Evolutionary conservation across 768 basidiomycete genomes (phyloP), one percentile per base, ranked within the genome.

Genomic region (Calocera viscosa): DNA sequence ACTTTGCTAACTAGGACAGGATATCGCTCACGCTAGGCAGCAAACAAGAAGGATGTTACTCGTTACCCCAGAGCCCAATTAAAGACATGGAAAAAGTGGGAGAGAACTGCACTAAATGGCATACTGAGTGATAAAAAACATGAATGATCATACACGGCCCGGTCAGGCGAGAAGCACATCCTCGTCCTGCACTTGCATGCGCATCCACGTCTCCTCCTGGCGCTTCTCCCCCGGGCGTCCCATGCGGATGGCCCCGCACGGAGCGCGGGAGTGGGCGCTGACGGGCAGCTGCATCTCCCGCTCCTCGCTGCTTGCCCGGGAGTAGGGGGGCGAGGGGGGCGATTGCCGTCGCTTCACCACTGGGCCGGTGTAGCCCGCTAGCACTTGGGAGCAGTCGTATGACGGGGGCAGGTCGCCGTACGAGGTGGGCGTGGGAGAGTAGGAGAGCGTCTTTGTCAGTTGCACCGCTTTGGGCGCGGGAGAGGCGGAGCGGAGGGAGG

Each of bases 301-400:
- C 22, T 60, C 53, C 53, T 60, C 53, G 53, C 26, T 28, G 53
- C 53, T 60, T 32, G 53, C 53, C 2, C 53, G 53, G 5, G 53
- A 60, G 24, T 28, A 7, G 53, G 53, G 53, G 7, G 53, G 43
- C 8, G 26, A 60, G 53, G 53, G 30, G 53, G 14, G 14, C 14
- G 53, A 5, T 30, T 12, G 53, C 14, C 24, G 53, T 26, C 14
- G 53, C 24, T 26, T 22, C 53, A 5, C 5, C 5, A 19, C 26
- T 22, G 26, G 11, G 22, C 26, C 53, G 14, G 35, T 5, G 53
- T 60, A 60, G 11, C 53, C 53, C 14, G 53, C 53, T 5, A 16
- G 53, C 2, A 60, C 53, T 60, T 60, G 53, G 26, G 53, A 60
- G 53, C 53, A 60, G 53, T 26, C 53, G 53, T 60, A 60, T 19